Percentiles rank a stretch among this genome's conserved stretches.
Conservation (phyloP, 2,329 filamentous ascomycete species). For the Botryosphaeria dothidea region DNA sequence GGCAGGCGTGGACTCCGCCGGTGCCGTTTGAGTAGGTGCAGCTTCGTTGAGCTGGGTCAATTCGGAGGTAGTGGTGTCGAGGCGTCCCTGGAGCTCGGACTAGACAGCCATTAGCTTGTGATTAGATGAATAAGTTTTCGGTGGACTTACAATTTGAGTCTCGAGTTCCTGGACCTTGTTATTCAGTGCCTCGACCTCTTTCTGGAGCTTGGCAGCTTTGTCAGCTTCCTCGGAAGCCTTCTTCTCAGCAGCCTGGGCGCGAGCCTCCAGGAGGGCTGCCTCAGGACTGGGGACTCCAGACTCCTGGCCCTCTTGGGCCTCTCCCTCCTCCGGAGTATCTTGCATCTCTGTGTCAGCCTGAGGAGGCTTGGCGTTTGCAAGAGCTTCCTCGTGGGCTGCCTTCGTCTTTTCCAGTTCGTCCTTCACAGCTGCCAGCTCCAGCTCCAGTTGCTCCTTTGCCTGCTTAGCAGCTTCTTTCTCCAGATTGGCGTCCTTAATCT, state of each 20-base stretch:
- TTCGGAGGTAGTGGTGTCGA: conserved; percentile 37
- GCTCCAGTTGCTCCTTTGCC: conserved; percentile 30
- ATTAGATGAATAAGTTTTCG: not conserved
- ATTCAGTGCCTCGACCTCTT: conserved; percentile 54
- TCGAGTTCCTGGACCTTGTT: conserved; percentile 64
- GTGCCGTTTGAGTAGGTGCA: not conserved
- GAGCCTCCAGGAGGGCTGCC: conserved; percentile 35
- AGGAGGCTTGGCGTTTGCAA: conserved; percentile 40
- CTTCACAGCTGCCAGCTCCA: conserved; percentile 34
- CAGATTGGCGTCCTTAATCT: conserved; percentile 56
- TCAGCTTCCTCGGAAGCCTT: conserved; percentile 41
- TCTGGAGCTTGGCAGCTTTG: conserved; percentile 36
- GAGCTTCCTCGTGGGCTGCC: conserved; percentile 64
- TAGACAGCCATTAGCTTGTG: conserved; percentile 24
- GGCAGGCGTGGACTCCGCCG: not conserved
- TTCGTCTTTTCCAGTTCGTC: conserved; percentile 63
- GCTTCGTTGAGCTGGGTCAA: conserved; percentile 29
- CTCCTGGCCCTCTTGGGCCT: conserved; percentile 38
- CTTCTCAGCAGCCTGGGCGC: conserved; percentile 39
- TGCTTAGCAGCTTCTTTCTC: conserved; percentile 51
- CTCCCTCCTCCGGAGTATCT: conserved; percentile 47
- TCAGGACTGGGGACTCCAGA: conserved; percentile 16
- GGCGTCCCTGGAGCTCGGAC: conserved; percentile 42
- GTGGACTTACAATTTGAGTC: conserved; percentile 51
- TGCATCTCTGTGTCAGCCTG: conserved; percentile 29